Conservation (phyloP, 495 filamentous ascomycete genomes). For the Penicillium robsamsonii region DNA sequence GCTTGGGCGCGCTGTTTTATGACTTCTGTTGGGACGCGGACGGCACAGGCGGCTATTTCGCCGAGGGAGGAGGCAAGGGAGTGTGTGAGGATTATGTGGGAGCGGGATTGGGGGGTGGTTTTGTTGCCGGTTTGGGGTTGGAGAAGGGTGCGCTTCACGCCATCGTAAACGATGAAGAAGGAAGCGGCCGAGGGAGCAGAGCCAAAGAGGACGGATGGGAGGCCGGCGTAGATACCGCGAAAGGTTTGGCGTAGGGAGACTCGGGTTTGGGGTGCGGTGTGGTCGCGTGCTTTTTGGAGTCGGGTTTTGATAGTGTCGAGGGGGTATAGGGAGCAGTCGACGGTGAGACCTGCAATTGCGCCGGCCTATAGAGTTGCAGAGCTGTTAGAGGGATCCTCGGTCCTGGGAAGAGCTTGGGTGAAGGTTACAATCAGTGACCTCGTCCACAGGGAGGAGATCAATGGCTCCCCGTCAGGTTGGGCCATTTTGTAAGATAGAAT, state of each 20-base stretch:
- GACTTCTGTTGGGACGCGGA: conserved; percentile 93
- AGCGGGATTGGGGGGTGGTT: conserved; percentile 27
- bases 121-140: conserved; percentile 12
- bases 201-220: conserved; percentile 66
- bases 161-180: conserved; percentile 97
- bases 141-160: conserved; percentile 62
- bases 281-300: conserved; percentile 77
- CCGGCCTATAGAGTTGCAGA: conserved; percentile 58
- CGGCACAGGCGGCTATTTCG: conserved; percentile 88
- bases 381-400: conserved; percentile 3
- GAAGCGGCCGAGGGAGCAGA: conserved; percentile 95
- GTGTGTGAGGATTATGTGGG: conserved; percentile 55
- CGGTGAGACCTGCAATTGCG: conserved; percentile 79
- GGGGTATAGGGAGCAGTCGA: conserved; percentile 87
- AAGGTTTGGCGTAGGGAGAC: conserved; percentile 52
- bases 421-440: conserved; percentile 40
- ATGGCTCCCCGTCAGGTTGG: conserved; percentile 34
- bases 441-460: conserved; percentile 46
- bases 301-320: conserved; percentile 93
- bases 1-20: conserved; percentile 96
- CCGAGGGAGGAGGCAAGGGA: conserved; percentile 87
- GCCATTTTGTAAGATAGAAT: conserved; percentile 25
- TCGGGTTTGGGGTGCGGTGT: conserved; percentile 57
- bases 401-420: neutral
- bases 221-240: conserved; percentile 68